Evolutionary conservation across 805 yeast species (phyloP).

Genomic region (Metschnikowia rubicola): DNA sequence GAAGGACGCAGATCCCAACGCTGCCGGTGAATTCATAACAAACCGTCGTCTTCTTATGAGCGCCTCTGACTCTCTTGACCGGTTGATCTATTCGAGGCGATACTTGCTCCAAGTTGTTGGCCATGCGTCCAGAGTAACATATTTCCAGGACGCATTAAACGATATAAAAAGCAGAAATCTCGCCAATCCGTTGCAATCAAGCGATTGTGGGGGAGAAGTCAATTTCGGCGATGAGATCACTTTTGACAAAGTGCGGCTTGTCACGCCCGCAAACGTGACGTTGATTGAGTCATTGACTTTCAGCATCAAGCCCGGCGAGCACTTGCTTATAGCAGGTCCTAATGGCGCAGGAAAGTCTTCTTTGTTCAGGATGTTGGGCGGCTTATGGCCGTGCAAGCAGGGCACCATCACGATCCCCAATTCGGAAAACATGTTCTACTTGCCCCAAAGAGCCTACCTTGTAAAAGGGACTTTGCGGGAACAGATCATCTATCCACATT

Average conservation of each 20-base stretch:
- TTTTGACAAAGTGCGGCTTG: conserved; percentile 72
- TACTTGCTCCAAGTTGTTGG: conserved; percentile 82
- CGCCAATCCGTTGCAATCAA: conserved; percentile 13
- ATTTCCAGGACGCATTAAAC: conserved; percentile 61
- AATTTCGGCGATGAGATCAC: conserved; percentile 52
- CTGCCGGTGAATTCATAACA: conserved; percentile 83
- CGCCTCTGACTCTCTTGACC: conserved; percentile 84
- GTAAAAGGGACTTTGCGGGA: conserved; percentile 78
- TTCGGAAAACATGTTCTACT: conserved; percentile 68
- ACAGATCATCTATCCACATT: conserved; percentile 85
- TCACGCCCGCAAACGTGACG: conserved; percentile 80
- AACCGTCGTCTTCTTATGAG: conserved; percentile 79
- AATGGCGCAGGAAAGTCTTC: conserved; percentile 97
- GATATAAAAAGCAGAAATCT: conserved; percentile 35
- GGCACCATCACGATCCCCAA: conserved; percentile 63
- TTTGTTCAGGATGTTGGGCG: conserved; percentile 84
- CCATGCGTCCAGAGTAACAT: conserved; percentile 70
- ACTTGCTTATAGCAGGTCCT: conserved; percentile 88
- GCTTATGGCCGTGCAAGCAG: conserved; percentile 79
- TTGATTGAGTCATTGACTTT: conserved; percentile 66
- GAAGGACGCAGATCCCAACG: conserved; percentile 37
- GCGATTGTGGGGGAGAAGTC: conserved; percentile 23
- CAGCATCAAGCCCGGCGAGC: conserved; percentile 75
- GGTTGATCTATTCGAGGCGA: conserved; percentile 80
- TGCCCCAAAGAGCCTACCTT: conserved; percentile 90